Evolutionary conservation across 306 rosid genomes (phyloP), one percentile per base, ranked within the genome.

Genomic region (Cucurbita maxima): DNA sequence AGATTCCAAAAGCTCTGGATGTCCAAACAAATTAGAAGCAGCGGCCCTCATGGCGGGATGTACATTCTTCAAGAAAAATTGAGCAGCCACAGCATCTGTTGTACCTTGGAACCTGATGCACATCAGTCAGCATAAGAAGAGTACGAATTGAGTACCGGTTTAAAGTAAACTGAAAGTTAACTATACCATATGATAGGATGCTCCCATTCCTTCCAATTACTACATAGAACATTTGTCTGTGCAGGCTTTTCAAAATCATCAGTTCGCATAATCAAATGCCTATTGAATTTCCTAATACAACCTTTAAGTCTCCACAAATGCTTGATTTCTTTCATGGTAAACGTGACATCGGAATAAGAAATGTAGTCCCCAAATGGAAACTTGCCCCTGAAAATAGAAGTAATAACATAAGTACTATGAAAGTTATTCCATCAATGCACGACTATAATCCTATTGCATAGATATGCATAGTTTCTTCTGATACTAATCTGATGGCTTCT

Each of bases 171-270:
- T 55, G 18, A 25, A 70, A 47, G 22, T 58, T 75, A 50, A 69
- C 55, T 69, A 75, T 90, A 94, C 98, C 97, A 94, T 73, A 94
- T 91, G 78, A 94, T 89, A 38, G 98, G 97, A 53, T 94, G 88
- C 76, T 87, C 84, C 98, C 98, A 94, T 76, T 82, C 76, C 85
- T 76, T 89, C 98, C 98, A 94, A 81, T 94, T 82, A 79, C 98
- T 81, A 83, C 98, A 94, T 0, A 94, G 87, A 60, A 87, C 96
- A 86, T 89, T 87, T 56, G 97, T 83, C 75, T 94, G 84, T 57
- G 82, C 34, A 30, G 97, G 97, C 87, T 90, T 94, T 90, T 87
- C 95, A 70, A 94, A 94, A 84, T 90, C 88, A 82, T 94, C 98
- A 20, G 84, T 94, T 81, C 97, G 87, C 89, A 94, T 89, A 81